Conservation (phyloP, 805 yeast genomes). For the Yamadazyma philogaea region DNA sequence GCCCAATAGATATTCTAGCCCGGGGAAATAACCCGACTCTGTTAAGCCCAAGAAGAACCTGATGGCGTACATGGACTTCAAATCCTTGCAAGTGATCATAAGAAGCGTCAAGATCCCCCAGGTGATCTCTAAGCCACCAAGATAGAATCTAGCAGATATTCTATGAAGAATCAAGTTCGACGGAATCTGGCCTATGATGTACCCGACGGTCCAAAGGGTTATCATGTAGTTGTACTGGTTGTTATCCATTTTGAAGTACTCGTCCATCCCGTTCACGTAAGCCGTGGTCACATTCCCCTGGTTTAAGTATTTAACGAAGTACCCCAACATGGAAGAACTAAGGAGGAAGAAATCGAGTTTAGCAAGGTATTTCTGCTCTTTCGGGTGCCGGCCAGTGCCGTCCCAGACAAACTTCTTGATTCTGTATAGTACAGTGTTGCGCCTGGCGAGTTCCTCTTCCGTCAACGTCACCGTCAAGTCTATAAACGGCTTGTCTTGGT, state of each 20-base stretch:
- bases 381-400: slow-evolving; percentile 35
- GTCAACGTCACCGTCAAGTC: slow-evolving; percentile 2
- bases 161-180: slow-evolving; percentile 37
- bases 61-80: slow-evolving; percentile 25
- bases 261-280: slow-evolving; percentile 47
- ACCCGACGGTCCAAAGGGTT: slow-evolving; percentile 50
- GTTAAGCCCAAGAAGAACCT: slow-evolving; percentile 42
- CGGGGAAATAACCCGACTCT: slow-evolving; percentile 55
- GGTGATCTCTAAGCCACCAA: slow-evolving; percentile 32
- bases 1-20: slow-evolving; percentile 51
- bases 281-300: slow-evolving; percentile 44
- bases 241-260: slow-evolving; percentile 37
- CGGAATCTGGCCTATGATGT: slow-evolving; percentile 51
- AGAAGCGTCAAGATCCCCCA: slow-evolving; percentile 30
- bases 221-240: slow-evolving; percentile 45
- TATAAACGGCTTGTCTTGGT: slow-evolving; percentile 1
- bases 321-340: slow-evolving; percentile 52
- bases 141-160: slow-evolving; percentile 33
- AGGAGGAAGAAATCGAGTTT: slow-evolving; percentile 46
- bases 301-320: slow-evolving; percentile 26
- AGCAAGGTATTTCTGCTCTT: slow-evolving; percentile 30
- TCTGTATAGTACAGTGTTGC: background rate
- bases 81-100: slow-evolving; percentile 24
- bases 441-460: slow-evolving; percentile 1
- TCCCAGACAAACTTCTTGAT: slow-evolving; percentile 33